Conservation (phyloP, 2,329 filamentous ascomycete genomes). For the Hypocrella siamensis region DNA sequence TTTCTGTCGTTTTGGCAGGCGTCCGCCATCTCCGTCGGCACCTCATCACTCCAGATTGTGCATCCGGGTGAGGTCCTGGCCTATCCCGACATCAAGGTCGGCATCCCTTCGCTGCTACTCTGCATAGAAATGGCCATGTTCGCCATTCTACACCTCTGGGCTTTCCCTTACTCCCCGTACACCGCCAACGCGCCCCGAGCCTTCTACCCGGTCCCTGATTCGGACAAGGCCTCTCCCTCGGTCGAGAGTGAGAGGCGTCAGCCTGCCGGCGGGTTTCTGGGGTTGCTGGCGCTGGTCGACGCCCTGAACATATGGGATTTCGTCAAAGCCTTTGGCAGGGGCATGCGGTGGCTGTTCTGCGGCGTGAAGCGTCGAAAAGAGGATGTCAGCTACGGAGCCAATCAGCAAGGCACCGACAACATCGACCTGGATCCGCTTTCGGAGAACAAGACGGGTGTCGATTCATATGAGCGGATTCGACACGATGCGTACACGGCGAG, state of each 20-base stretch:
- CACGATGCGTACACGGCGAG: slow-evolving; percentile 13
- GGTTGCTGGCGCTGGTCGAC: slow-evolving; percentile 49
- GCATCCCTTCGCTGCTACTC: slow-evolving; percentile 61
- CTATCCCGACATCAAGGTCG: slow-evolving; percentile 64
- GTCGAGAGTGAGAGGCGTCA: slow-evolving; percentile 26
- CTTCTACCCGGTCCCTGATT: slow-evolving; percentile 31
- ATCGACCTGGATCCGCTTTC: slow-evolving; percentile 23
- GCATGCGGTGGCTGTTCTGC: slow-evolving; percentile 67
- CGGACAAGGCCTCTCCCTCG: slow-evolving; percentile 21
- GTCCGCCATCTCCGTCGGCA: slow-evolving; percentile 32
- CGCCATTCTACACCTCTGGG: slow-evolving; percentile 62
- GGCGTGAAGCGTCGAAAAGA: slow-evolving; percentile 46
- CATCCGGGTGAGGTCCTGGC: slow-evolving; percentile 44
- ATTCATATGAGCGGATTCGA: slow-evolving; percentile 9
- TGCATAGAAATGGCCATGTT: slow-evolving; percentile 80
- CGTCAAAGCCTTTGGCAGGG: slow-evolving; percentile 61
- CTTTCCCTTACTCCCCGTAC: slow-evolving; percentile 67
- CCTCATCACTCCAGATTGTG: slow-evolving; percentile 45
- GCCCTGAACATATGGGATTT: slow-evolving; percentile 74
- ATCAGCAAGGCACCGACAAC: slow-evolving; percentile 10
- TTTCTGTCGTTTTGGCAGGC: slow-evolving; percentile 85
- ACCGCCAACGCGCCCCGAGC: slow-evolving; percentile 23
- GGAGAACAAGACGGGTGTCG: slow-evolving; percentile 9
- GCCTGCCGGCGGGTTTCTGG: slow-evolving; percentile 50
- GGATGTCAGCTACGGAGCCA: slow-evolving; percentile 31